These are phyloP conservation scores for Lactarius sp. DNA, from an alignment of 768 basidiomycete genomes.

Conservation along the genomic window DNA sequence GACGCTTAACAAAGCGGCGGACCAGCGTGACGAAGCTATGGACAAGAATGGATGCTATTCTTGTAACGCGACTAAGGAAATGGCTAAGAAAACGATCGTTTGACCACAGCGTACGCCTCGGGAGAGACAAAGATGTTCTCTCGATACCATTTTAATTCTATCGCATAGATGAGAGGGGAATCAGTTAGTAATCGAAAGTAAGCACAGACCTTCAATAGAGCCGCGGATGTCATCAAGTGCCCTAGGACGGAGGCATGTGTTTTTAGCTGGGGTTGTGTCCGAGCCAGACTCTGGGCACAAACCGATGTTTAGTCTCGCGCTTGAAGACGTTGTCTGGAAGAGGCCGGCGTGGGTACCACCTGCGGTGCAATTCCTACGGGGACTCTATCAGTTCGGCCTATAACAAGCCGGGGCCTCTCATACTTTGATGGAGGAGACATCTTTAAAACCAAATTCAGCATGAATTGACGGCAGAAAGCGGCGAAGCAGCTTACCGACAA, in stretches of 20 bases:
- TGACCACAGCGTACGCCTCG: constrained; percentile 10
- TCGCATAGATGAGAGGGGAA: constrained; percentile 1
- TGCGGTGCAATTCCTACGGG: constrained; percentile 60
- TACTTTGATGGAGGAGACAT: constrained; percentile 82
- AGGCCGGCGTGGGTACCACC: constrained; percentile 55
- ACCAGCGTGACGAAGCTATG: background rate
- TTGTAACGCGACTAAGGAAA: background rate
- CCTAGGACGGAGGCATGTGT: constrained; percentile 35
- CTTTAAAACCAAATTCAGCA: constrained; percentile 34
- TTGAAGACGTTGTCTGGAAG: constrained; percentile 26
- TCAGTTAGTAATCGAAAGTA: background rate
- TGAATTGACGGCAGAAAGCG: background rate
- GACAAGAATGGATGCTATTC: background rate
- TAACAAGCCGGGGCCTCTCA: background rate
- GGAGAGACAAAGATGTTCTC: constrained; percentile 60
- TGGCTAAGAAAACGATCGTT: background rate
- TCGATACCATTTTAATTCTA: constrained; percentile 79
- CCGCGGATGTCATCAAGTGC: constrained; percentile 78
- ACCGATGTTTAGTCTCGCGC: constrained; percentile 56
- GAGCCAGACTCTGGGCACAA: constrained; percentile 12
- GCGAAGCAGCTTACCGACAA: constrained; percentile 52
- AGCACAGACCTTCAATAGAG: constrained; percentile 62
- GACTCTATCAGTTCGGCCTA: background rate
- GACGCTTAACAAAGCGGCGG: background rate
- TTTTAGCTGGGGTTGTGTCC: background rate